Conservation (phyloP, 805 yeast genomes). For the Jamesozyma piceae region DNA sequence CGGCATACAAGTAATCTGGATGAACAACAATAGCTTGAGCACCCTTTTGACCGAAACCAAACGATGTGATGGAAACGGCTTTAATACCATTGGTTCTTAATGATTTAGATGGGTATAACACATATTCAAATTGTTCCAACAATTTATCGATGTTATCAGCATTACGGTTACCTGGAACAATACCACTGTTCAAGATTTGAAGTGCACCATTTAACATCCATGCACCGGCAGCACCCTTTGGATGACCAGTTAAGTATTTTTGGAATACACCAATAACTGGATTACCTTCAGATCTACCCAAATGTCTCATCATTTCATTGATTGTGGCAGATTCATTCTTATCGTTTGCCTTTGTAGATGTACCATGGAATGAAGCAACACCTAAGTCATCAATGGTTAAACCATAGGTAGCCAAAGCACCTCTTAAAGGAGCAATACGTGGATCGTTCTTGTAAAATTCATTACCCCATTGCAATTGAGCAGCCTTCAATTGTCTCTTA, state of each 20-base stretch:
- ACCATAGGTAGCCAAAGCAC: constrained; percentile 90
- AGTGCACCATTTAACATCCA: constrained; percentile 99
- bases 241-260: constrained; percentile 98
- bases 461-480: constrained; percentile 91
- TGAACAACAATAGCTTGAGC: constrained; percentile 88
- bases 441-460: constrained; percentile 86
- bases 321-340: constrained; percentile 93
- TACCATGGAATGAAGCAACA: constrained; percentile 98
- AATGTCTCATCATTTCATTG: constrained; percentile 84
- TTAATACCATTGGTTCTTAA: constrained; percentile 94
- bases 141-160: constrained; percentile 90
- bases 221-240: constrained; percentile 99
- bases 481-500: constrained; percentile 71
- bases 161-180: constrained; percentile 97
- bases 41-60: constrained; percentile 99
- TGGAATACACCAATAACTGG: constrained; percentile 98
- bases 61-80: constrained; percentile 94
- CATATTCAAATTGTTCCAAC: constrained; percentile 75
- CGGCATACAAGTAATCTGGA: constrained; percentile 87
- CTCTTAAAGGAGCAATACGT: constrained; percentile 93
- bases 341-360: constrained; percentile 96
- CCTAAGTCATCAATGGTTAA: constrained; percentile 90
- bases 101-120: constrained; percentile 88
- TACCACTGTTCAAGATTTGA: constrained; percentile 83
- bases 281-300: constrained; percentile 96